Percentiles rank a stretch among this genome's conserved stretches.
Evolutionary conservation across 208 protist species (phyloP).

Genomic region (Herpetomonas tarakana): DNA sequence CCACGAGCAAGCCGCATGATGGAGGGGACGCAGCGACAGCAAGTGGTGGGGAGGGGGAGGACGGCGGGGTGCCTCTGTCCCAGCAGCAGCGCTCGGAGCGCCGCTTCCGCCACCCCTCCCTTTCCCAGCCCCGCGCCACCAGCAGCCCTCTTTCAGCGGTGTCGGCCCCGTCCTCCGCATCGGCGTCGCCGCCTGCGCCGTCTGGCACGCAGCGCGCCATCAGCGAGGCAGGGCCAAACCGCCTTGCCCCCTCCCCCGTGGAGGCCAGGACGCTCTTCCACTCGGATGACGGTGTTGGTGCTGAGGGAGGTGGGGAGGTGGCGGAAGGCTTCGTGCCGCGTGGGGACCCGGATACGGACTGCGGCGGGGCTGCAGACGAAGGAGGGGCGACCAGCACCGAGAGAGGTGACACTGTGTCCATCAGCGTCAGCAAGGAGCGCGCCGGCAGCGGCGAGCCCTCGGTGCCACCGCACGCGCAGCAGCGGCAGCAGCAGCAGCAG

Average conservation of each 20-base stretch:
- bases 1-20: too few species aligned
- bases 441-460: neutral
- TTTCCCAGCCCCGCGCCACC: neutral
- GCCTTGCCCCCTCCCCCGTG: neutral
- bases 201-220: too few species aligned
- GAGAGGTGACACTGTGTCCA: neutral
- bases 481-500: too few species aligned
- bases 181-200: too few species aligned
- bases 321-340: too few species aligned
- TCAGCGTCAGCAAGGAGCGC: neutral
- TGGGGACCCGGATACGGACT: too few species aligned
- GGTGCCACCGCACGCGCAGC: too few species aligned
- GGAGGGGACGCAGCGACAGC: too few species aligned
- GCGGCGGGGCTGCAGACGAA: too few species aligned
- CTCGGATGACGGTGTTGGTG: too few species aligned
- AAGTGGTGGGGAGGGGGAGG: neutral
- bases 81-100: neutral
- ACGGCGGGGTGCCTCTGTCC: neutral
- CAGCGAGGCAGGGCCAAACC: neutral
- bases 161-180: neutral
- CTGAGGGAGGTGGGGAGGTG: too few species aligned
- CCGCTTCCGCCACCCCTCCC: neutral
- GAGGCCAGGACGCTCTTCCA: neutral
- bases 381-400: too few species aligned
- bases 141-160: neutral